Evolutionary conservation across 73 alveolate genomes (phyloP), one percentile per base, ranked within the genome.

Genomic region (Stentor roeselii): DNA sequence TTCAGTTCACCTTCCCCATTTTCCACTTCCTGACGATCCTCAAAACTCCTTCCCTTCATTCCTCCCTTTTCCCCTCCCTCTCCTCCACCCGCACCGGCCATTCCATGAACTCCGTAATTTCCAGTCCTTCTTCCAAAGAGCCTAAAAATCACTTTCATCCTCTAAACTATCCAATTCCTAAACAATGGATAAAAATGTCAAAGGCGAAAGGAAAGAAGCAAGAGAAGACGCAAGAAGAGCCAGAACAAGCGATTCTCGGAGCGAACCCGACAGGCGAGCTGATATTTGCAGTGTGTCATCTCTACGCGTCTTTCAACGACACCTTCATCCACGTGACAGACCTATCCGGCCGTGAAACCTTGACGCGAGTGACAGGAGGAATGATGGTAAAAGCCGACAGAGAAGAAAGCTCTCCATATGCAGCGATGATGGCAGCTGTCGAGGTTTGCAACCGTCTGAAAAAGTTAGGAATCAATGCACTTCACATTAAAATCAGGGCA

Each of bases 401-500:
- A 91, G 99, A 98, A 83, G 99, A 98, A 90, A 93, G 99, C 39
- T 97, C 99, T 60, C 99, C 99, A 39, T 98, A 98, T 85, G 99
- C 99, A 50, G 97, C 99, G 59, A 98, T 98, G 99, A 90, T 95
- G 90, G 99, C 99, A 27, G 99, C 99, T 42, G 97, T 90, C 90
- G 99, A 96, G 82, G 98, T 97, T 39, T 97, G 93, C 83, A 92
- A 93, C 41, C 91, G 98, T 60, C 91, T 93, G 59, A 94, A 95
- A 90, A 90, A 90, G 89, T 96, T 91, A 77, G 99, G 99, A 75
- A 96, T 98, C 87, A 91, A 90, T 91, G 98, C 99, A 75, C 86
- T 98, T 88, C 99, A 98, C 92, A 94, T 98, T 86, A 98, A 97
- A 91, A 78, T 98, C 83, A 90, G 99, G 85, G 99, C 99, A 38